Base-by-base conservation (phyloP, 1,284 basidiomycete species). In the Xerocomus nothofagi region DNA sequence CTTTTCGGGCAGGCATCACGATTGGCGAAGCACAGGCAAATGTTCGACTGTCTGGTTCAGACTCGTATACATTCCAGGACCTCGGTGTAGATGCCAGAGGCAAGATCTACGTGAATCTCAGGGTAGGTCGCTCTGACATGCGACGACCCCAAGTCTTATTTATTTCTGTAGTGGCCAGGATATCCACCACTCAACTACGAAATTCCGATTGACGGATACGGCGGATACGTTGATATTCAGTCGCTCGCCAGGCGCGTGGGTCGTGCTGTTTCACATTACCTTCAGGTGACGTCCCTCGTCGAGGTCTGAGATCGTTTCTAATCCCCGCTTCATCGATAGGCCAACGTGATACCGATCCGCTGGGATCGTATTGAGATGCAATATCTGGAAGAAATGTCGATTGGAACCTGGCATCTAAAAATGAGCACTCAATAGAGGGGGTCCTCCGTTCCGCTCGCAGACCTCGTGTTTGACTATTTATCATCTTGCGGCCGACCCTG, bases 131-230 rank as follows among this genome's bases (percentile, higher is more conserved):
- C 32, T 39, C 14, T 17, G 18, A n/a, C 17, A 6, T 41, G 5
- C 1, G 3, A 30, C 15, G 20, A 24, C 6, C 14, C 38, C 32
- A 1, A 29, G 33, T 40, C 47, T 57, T 26, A 54, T 36, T 32
- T 17, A 11, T 44, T 30, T 40, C 31, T 49, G 18, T 44, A 88
- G 87, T 89, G 87, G 87, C 71, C 76, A 38, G 86, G 86, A 0
- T 87, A 86, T 60, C 69, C 73, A 30, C 78, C 86, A 6, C 76
- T 88, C 63, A 87, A 82, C 39, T 89, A 88, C 58, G 82, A 87
- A 60, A 82, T 89, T 34, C 87, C 86, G 1, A 70, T 89, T 33
- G 84, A 87, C 56, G 76, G 75, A 10, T 84, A 84, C 60, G 77
- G 81, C 49, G 81, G 84, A 17, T 79, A 77, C 45, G 76, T 85